A percentile compares a stretch with the other conserved stretches of the same genome.
Conservation (phyloP, 2,329 filamentous ascomycete genomes). For the Diplocarpon mali region DNA sequence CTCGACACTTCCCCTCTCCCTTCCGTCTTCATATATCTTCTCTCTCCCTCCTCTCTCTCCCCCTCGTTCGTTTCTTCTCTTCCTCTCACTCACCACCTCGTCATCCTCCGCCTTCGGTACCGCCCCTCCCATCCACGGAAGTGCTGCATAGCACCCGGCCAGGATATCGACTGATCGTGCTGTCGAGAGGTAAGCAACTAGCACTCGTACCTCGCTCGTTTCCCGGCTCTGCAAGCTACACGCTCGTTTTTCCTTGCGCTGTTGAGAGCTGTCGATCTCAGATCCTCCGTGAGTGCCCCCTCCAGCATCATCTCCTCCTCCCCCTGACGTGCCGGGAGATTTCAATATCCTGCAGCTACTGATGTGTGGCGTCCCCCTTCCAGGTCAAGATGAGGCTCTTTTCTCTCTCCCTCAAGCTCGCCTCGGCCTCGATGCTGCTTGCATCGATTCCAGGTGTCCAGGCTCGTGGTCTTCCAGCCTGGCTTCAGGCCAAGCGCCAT, state of each 20-base stretch:
- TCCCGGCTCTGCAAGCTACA: conserved; percentile 8
- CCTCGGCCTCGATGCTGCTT: conserved; percentile 14
- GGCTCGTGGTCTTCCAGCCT: conserved; percentile 16
- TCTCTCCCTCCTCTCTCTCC: neutral
- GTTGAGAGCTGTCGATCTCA: neutral
- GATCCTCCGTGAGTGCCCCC: neutral
- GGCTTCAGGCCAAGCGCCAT: conserved; percentile 16
- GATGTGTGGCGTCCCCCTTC: neutral
- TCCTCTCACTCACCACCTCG: neutral
- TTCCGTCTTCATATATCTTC: neutral
- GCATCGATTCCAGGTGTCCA: conserved; percentile 11
- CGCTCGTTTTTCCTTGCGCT: conserved; percentile 9
- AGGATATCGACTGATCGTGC: conserved; percentile 8
- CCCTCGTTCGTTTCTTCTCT: conserved; percentile 4
- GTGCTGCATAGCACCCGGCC: conserved; percentile 1
- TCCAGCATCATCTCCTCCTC: too few relatives aligned
- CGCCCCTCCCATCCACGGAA: conserved; percentile 8
- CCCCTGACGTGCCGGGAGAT: too few relatives aligned
- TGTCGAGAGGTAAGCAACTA: conserved; percentile 5
- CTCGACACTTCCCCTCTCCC: neutral
- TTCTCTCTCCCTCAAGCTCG: conserved; percentile 9
- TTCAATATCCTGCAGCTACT: too few relatives aligned
- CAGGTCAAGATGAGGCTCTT: conserved; percentile 22
- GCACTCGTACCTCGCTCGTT: conserved; percentile 9
- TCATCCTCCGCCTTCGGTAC: conserved; percentile 8